Base-by-base conservation (phyloP, 768 basidiomycete species). In the Lentinula sp. region DNA sequence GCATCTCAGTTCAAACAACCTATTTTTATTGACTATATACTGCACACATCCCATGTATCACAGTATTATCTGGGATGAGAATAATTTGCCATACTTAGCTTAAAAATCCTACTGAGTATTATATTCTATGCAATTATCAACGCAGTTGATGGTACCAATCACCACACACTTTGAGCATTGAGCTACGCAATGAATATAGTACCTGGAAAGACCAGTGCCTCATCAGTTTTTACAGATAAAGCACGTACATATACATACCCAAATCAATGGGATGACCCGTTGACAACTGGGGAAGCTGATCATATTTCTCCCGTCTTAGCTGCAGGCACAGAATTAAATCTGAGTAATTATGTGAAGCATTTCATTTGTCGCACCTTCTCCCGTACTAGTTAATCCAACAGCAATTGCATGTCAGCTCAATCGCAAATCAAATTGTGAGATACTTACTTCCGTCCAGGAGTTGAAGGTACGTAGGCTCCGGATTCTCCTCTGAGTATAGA, bases 241-340 rank as follows among this genome's bases (percentile, higher is more conserved):
- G 49, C 20, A 4, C 3, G 20, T 18, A 42, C 9, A 16, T 15
- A 43, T 0, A 48, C 57, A 28, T 13, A 60, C 59, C 52, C 37
- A 60, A 50, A 52, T 60, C 59, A 49, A 60, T 43, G 15, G 59
- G 59, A 41, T 60, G 18, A 20, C 52, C 37, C 43, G 33, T 16
- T n/a, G 41, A 46, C 35, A 48, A 56, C 48, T 45, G 61, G 37
- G 55, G 60, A 3, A 55, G 53, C 32, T 54, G 52, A 20, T 18
- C 42, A 28, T 61, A 54, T n/a, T 33, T 61, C 23, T 61, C 60
- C 42, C 45, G 43, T 35, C 23, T 46, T 23, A 61, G 56, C 53
- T 55, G 39, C 33, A 59, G 36, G 33, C 10, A 46, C n/a, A 13
- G 13, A 13, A 39, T 20, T 18, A 23, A 36, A 18, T 36, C 28